Evolutionary conservation across 192 early-diverging fungal genomes (phyloP), one percentile per base, ranked within the genome.

Genomic region (Coemansia sp.): DNA sequence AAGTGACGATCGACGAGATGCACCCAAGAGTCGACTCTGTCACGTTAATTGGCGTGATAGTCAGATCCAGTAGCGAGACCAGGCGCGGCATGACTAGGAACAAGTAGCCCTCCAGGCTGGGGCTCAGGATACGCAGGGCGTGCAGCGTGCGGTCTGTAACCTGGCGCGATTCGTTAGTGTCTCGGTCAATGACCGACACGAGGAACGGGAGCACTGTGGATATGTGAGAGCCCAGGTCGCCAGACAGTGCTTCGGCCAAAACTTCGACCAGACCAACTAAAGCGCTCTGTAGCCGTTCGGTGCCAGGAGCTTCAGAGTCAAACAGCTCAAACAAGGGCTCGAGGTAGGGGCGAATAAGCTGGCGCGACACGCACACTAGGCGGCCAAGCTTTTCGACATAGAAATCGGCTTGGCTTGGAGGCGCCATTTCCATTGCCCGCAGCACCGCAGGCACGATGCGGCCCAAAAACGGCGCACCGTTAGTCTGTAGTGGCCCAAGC

Each of bases 61-160:
- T 72, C 42, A 85, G 86, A 60, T 98, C 94, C 72, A 97, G 90
- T 9, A 93, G 83, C 62, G 86, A 80, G 26, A 97, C 89, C 11
- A 98, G 82, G 2, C 88, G 87, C 8, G 94, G 95, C 62, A 97
- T 89, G 19, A 98, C 88, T 19, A 98, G 82, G 74, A 94, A 91
- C 78, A 98, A 85, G 67, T 96, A 97, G 64, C 93, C 95, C 66
- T 98, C 95, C 46, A 97, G 87, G 64, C 94, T 95, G 3, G 90
- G 81, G 3, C 93, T 93, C 81, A 98, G 91, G 6, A 90, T 88
- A 10, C 88, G 80, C 62, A 98, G 85, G 3, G 91, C 93, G 52
- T 94, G 88, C 13, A 98, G 66, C 0, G 91, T 89, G 62, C 88
- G 88, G 19, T 87, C 85, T 0, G 91, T 88, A 0, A 87, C 76